These are phyloP conservation scores for Psilocybe cyanescens DNA, from an alignment of 768 basidiomycete species.

Conservation along the genomic window DNA sequence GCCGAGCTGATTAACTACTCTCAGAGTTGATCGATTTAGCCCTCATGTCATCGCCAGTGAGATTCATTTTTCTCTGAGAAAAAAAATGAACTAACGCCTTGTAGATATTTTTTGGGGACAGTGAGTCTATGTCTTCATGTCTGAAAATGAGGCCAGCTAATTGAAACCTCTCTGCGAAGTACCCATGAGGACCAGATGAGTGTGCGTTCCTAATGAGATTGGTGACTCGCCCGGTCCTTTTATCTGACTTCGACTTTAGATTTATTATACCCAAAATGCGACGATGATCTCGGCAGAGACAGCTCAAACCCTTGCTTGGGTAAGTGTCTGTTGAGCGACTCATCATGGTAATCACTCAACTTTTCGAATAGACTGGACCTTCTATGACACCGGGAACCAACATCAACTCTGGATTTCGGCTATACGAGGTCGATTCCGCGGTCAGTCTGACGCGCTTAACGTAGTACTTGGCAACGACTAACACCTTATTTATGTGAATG, in stretches of 20 bases:
- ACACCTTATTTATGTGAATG: background rate
- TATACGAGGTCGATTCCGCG: constrained; percentile 72
- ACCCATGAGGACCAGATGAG: constrained; percentile 76
- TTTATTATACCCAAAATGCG: constrained; percentile 75
- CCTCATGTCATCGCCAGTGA: constrained; percentile 77
- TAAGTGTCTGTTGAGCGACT: constrained; percentile 18
- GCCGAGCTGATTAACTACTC: constrained; percentile 26
- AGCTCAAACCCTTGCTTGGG: constrained; percentile 54
- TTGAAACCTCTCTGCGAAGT: constrained; percentile 19
- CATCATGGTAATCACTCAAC: background rate
- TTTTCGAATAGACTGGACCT: constrained; percentile 56
- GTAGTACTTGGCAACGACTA: background rate
- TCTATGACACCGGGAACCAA: constrained; percentile 73
- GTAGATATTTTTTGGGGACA: constrained; percentile 79
- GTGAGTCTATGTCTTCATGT: constrained; percentile 20
- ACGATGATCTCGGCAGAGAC: constrained; percentile 59
- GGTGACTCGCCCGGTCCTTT: background rate
- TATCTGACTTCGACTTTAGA: constrained; percentile 36
- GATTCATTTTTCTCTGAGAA: constrained; percentile 23
- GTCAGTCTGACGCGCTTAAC: constrained; percentile 39
- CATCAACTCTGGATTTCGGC: constrained; percentile 75
- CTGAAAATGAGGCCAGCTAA: background rate
- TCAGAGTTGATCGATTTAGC: constrained; percentile 75
- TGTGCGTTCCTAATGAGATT: constrained; percentile 33
- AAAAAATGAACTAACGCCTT: constrained; percentile 14